A percentile compares a stretch with the other conserved stretches of the same genome.
These are phyloP conservation scores for Aspergillus eucalypticola DNA, from an alignment of 2,329 filamentous ascomycete genomes.

Conservation along the genomic window DNA sequence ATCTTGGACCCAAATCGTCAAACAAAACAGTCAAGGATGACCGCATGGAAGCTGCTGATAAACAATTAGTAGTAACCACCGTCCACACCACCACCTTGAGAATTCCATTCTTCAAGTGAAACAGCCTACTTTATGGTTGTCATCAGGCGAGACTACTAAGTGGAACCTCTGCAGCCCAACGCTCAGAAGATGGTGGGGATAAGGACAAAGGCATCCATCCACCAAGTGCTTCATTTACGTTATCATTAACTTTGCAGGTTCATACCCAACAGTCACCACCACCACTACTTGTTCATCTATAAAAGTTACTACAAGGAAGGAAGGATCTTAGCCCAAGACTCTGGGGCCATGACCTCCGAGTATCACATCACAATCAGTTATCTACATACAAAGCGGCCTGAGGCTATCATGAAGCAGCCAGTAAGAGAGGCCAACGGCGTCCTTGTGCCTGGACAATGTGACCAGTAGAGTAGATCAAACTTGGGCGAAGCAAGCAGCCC, in stretches of 20 bases:
- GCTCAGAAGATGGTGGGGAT: constrained; percentile 1
- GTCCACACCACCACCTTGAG: background rate
- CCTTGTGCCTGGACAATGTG: background rate
- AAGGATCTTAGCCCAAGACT: background rate
- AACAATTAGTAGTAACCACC: background rate
- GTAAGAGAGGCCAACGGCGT: background rate
- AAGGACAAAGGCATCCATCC: constrained; percentile 10
- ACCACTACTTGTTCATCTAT: too few relatives aligned
- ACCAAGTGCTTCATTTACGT: background rate
- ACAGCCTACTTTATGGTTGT: background rate
- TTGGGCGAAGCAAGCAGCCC: constrained; percentile 12
- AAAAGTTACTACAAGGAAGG: too few relatives aligned
- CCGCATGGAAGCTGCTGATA: background rate
- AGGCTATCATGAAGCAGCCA: constrained; percentile 20
- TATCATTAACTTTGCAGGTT: background rate
- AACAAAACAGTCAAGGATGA: background rate
- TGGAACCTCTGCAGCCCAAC: constrained; percentile 15
- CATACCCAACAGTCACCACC: constrained; percentile 2
- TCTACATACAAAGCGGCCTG: constrained; percentile 1
- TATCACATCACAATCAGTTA: constrained; percentile 2
- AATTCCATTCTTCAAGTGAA: background rate
- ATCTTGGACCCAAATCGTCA: background rate
- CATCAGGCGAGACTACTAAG: constrained; percentile 11
- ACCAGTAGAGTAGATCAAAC: constrained; percentile 4
- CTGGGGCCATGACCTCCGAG: background rate